Evolutionary conservation across 495 filamentous ascomycete species (phyloP).

Genomic region (Aspergillus indologenus): DNA sequence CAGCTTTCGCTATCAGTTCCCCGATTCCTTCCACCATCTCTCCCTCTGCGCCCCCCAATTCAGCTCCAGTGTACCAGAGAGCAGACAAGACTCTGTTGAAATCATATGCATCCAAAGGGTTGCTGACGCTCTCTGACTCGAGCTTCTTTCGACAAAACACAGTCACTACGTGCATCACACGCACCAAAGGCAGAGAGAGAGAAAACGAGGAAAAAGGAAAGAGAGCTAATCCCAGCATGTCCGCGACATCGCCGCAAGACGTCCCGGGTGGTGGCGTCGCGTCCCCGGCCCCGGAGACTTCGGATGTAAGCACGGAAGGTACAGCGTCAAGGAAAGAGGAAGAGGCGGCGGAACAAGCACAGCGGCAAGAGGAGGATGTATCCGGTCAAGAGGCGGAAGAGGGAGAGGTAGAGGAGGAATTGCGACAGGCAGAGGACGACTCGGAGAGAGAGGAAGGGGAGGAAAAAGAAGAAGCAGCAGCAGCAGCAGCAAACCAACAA

Average conservation of each 20-base stretch:
- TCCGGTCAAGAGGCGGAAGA: neutral
- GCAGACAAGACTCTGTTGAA: neutral
- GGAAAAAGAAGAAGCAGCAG: slow-evolving; percentile 20
- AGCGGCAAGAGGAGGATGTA: neutral
- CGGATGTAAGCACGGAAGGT: neutral
- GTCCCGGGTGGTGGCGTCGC: neutral
- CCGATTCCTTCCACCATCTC: neutral
- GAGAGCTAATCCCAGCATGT: slow-evolving; percentile 6
- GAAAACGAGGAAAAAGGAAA: neutral
- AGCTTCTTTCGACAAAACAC: neutral
- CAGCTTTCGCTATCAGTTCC: too few relatives aligned
- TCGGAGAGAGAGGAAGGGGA: slow-evolving; percentile 21
- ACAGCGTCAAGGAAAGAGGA: neutral
- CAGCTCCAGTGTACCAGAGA: neutral
- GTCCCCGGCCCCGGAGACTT: neutral
- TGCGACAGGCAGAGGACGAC: slow-evolving; percentile 15
- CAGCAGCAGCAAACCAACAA: slow-evolving; percentile 22
- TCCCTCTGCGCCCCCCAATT: neutral
- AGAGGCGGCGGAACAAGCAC: neutral
- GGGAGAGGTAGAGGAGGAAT: slow-evolving; percentile 14
- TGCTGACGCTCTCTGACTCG: neutral
- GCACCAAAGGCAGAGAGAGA: slow-evolving; percentile 3
- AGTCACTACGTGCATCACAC: slow-evolving; percentile 9
- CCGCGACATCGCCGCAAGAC: neutral
- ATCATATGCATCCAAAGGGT: neutral